Conservation (phyloP, 2,329 filamentous ascomycete genomes). For the Penicillium oxalicum region DNA sequence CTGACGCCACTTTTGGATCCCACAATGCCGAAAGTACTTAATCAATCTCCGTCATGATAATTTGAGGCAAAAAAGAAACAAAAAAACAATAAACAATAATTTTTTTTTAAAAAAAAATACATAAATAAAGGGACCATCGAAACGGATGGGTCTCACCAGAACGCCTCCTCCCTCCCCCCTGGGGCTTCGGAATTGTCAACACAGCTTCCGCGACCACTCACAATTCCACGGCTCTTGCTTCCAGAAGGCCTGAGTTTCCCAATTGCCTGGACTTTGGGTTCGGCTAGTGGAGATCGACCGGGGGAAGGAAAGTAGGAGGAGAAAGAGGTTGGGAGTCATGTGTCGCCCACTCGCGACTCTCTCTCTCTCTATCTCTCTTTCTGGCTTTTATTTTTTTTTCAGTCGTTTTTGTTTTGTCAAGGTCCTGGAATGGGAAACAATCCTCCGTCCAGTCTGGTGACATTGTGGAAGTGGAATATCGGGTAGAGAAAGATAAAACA, state of each 20-base stretch:
- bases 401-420: too few species aligned
- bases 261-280: background rate
- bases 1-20: too few species aligned
- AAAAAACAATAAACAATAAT: constrained; percentile 2
- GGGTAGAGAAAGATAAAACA: background rate
- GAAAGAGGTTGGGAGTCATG: constrained; percentile 5
- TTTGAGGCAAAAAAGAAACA: too few species aligned
- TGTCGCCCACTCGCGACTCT: too few species aligned
- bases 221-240: constrained; percentile 9
- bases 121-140: constrained; percentile 2
- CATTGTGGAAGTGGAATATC: background rate
- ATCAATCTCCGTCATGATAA: too few species aligned
- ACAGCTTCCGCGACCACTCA: constrained; percentile 17
- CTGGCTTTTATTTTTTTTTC: too few species aligned
- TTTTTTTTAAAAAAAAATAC: constrained; percentile 3
- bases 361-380: too few species aligned
- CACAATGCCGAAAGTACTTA: too few species aligned
- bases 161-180: background rate
- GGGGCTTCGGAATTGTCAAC: constrained; percentile 10
- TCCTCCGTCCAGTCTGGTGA: background rate
- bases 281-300: constrained; percentile 10
- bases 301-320: background rate
- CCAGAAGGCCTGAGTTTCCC: constrained; percentile 11
- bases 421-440: background rate
- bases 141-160: constrained; percentile 9